Evolutionary conservation across 768 basidiomycete species (phyloP).

Genomic region (Psilocybe subaeruginosa): DNA sequence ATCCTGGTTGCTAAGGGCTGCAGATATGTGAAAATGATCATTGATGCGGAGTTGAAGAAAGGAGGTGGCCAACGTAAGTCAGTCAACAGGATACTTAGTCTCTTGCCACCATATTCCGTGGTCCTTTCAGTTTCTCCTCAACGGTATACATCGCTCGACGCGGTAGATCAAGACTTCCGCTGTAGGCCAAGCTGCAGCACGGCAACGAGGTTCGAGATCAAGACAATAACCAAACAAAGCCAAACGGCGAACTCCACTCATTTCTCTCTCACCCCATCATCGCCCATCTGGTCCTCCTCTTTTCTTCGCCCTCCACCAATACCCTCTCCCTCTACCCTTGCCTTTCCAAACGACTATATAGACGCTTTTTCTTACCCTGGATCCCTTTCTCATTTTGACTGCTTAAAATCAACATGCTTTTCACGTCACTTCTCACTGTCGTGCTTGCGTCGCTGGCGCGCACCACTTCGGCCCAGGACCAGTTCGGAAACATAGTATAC

Average conservation of each 20-base stretch:
- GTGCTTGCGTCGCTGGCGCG: conserved; percentile 41
- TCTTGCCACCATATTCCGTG: not conserved
- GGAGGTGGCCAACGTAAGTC: not conserved
- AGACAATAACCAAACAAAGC: conserved; percentile 28
- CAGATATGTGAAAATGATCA: not conserved
- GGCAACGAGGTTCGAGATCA: conserved; percentile 18
- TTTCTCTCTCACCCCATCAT: conserved; percentile 29
- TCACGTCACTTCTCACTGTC: conserved; percentile 40
- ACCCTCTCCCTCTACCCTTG: conserved; percentile 12
- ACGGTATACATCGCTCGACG: conserved; percentile 16
- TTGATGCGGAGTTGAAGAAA: not conserved
- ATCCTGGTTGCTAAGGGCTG: not conserved
- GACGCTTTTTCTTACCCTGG: conserved; percentile 4
- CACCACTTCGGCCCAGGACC: conserved; percentile 34
- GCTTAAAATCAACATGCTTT: conserved; percentile 37
- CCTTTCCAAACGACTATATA: conserved; percentile 5
- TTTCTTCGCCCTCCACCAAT: conserved; percentile 15
- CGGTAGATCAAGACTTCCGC: conserved; percentile 8
- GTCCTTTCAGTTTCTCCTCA: not conserved
- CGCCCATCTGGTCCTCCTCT: conserved; percentile 21
- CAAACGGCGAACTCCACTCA: conserved; percentile 33
- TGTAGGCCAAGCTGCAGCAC: not conserved
- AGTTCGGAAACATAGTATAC: conserved; percentile 36
- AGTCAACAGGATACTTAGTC: not conserved
- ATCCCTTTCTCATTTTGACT: conserved; percentile 3